Conservation (phyloP, 345 rosid genomes). For the Eucalyptus curtisii region DNA sequence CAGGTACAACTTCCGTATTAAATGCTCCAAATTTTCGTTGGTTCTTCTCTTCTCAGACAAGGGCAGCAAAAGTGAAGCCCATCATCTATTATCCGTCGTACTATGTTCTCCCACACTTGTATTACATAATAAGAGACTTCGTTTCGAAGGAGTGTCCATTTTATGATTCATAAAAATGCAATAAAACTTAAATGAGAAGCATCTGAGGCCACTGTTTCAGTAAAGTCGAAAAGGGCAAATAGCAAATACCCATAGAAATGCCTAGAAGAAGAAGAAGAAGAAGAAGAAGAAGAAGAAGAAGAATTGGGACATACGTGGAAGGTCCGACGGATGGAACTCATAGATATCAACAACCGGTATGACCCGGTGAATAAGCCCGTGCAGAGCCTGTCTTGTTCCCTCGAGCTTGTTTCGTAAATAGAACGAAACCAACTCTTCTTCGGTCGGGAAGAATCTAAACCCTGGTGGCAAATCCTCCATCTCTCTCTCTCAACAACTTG, state of each 20-base stretch:
- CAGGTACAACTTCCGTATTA: not conserved
- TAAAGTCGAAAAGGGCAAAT: not conserved
- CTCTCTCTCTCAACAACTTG: not conserved
- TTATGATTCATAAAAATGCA: not conserved
- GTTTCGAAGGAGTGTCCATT: not conserved
- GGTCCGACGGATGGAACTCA: conserved; percentile 31
- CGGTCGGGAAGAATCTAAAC: conserved; percentile 56
- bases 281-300: not conserved
- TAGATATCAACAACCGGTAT: conserved; percentile 42
- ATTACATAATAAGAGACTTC: not conserved
- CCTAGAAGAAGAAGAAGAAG: not conserved
- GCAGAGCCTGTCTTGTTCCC: conserved; percentile 14
- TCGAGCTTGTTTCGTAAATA: conserved; percentile 29
- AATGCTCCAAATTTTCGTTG: not conserved
- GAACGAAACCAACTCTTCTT: conserved; percentile 38
- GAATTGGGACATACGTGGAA: conserved; percentile 16
- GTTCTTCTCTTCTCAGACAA: not conserved
- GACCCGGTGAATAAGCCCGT: conserved; percentile 20
- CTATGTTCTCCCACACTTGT: not conserved
- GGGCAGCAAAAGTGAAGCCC: not conserved
- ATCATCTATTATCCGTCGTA: not conserved
- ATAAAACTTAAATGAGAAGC: not conserved
- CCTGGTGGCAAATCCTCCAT: conserved; percentile 32
- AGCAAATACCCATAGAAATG: not conserved
- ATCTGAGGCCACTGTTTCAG: not conserved